Evolutionary conservation across 169 alveolate genomes (phyloP).

Genomic region (Amoebophrya sp.): DNA sequence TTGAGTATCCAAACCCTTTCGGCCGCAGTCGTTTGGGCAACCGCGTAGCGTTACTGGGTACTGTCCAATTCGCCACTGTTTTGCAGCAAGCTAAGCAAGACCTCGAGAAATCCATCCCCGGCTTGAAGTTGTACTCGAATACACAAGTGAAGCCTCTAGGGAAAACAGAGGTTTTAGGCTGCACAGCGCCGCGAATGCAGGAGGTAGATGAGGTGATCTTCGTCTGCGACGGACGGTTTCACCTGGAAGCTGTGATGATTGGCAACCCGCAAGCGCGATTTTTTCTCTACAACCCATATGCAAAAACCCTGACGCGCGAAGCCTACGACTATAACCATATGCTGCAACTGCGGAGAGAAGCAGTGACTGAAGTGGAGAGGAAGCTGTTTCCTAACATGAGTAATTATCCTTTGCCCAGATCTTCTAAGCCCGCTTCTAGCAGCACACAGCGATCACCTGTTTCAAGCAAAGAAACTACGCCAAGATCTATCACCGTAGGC

Average conservation of each 20-base stretch:
- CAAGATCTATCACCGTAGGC: constrained; percentile 59
- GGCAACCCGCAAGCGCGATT: constrained; percentile 84
- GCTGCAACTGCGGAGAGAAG: background rate
- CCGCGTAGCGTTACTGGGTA: background rate
- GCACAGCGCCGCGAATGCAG: constrained; percentile 54
- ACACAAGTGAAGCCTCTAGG: constrained; percentile 92
- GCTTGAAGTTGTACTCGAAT: background rate
- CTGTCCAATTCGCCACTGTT: background rate
- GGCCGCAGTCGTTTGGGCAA: background rate
- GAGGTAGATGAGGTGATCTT: constrained; percentile 63
- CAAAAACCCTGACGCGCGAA: background rate
- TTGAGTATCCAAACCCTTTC: background rate
- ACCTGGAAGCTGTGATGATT: constrained; percentile 96
- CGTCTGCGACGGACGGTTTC: constrained; percentile 98
- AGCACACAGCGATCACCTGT: too few species aligned
- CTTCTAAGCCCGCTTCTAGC: too few species aligned
- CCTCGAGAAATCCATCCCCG: background rate
- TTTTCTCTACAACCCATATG: constrained; percentile 55
- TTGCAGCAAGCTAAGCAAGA: background rate
- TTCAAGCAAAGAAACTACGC: constrained; percentile 47
- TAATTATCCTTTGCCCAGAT: too few species aligned
- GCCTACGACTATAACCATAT: background rate
- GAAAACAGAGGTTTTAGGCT: constrained; percentile 94
- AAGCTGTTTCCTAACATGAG: too few species aligned
- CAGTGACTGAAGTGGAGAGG: background rate